Evolutionary conservation across 129 eudicot genomes (phyloP).

Genomic region (Lactuca sativa): DNA sequence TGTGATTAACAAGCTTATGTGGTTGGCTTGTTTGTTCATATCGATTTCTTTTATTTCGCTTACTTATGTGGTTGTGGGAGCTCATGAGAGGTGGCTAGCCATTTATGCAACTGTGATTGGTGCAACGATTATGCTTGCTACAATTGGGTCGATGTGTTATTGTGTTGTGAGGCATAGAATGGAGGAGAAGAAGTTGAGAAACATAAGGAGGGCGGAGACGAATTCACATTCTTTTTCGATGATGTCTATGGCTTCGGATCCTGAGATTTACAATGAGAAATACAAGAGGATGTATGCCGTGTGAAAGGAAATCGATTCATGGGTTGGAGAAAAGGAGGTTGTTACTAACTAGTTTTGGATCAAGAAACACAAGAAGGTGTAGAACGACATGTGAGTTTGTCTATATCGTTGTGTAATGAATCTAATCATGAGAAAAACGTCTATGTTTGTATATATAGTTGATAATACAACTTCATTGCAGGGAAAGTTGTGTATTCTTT

Average conservation of each 20-base stretch:
- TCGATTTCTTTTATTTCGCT: slow-evolving; percentile 76
- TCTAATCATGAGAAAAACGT: slow-evolving; percentile 15
- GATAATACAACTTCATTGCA: slow-evolving; percentile 18
- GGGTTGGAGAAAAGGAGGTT: not conserved
- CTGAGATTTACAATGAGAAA: slow-evolving; percentile 55
- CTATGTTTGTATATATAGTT: slow-evolving; percentile 27
- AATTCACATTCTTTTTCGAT: slow-evolving; percentile 66
- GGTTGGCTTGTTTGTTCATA: slow-evolving; percentile 83
- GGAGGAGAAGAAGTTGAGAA: slow-evolving; percentile 69
- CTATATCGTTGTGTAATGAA: slow-evolving; percentile 16
- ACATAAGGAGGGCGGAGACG: slow-evolving; percentile 52
- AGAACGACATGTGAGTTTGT: slow-evolving; percentile 32
- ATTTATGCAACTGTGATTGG: slow-evolving; percentile 66
- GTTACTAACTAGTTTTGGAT: not conserved
- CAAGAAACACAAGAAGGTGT: slow-evolving; percentile 7
- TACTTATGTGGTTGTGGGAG: slow-evolving; percentile 79
- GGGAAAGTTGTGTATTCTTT: slow-evolving; percentile 11
- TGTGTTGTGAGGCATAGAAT: slow-evolving; percentile 75
- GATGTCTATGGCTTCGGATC: slow-evolving; percentile 77
- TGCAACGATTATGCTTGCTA: slow-evolving; percentile 63
- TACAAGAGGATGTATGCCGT: slow-evolving; percentile 89
- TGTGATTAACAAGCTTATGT: slow-evolving; percentile 95
- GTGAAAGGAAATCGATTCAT: slow-evolving; percentile 11
- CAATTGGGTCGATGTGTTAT: slow-evolving; percentile 89
- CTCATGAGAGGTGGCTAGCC: slow-evolving; percentile 75